A percentile compares a stretch with the other conserved stretches of the same genome.
phyloP scores from a whole-genome alignment of 768 basidiomycete genomes.

The Polyporus arcularius region DNA sequence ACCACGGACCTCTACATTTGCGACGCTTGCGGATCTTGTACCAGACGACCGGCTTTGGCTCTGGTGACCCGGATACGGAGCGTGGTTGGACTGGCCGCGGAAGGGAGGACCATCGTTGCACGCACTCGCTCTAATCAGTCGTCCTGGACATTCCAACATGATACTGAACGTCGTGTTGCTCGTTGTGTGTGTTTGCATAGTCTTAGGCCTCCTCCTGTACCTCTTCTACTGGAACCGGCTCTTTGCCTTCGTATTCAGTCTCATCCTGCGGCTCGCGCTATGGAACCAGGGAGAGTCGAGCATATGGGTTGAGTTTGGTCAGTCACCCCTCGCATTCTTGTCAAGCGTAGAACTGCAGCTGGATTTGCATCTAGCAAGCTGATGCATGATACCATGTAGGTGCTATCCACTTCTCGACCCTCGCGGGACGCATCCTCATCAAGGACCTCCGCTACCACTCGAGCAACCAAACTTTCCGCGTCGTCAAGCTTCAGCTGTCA shows the following conservation, averaged over 20 bases:
- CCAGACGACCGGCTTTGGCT: too few species aligned
- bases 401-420: slow-evolving; percentile 87
- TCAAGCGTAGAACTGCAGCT: too few species aligned
- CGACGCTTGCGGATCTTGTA: too few species aligned
- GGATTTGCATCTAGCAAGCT: slow-evolving; percentile 4
- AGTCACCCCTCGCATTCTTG: slow-evolving; percentile 17
- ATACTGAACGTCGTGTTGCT: slow-evolving; percentile 67
- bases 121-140: too few species aligned
- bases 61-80: too few species aligned
- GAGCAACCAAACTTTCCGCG: slow-evolving; percentile 84
- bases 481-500: slow-evolving; percentile 82
- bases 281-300: slow-evolving; percentile 82
- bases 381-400: slow-evolving; percentile 43
- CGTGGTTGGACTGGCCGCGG: too few species aligned
- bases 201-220: slow-evolving; percentile 63
- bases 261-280: slow-evolving; percentile 64
- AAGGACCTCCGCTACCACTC: slow-evolving; percentile 91
- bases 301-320: slow-evolving; percentile 84
- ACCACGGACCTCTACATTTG: too few species aligned
- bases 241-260: slow-evolving; percentile 66
- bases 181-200: slow-evolving; percentile 59
- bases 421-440: slow-evolving; percentile 85
- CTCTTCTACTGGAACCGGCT: slow-evolving; percentile 93
- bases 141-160: background rate
- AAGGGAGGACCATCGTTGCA: too few species aligned